Conservation (phyloP, 208 protist genomes). For the Wallacemonas sp. region DNA sequence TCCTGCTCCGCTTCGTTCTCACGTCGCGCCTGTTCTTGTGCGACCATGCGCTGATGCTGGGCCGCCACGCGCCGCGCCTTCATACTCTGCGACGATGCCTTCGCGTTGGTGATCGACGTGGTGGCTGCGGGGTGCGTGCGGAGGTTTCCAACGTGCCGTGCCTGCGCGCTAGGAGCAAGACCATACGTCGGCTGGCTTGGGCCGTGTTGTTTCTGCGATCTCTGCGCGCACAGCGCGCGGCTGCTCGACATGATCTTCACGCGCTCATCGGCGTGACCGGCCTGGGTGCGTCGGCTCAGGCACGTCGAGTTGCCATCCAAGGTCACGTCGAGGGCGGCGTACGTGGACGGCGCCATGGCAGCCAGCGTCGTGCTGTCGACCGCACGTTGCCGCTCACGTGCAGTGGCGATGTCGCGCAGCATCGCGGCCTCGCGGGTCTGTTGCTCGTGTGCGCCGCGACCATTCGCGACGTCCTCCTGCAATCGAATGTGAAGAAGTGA, state of each 20-base stretch:
- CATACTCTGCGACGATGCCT: not conserved
- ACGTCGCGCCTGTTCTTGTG: not conserved
- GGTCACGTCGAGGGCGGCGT: constrained; percentile 54
- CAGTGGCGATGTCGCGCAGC: not conserved
- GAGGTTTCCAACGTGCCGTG: not conserved
- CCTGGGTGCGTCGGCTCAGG: constrained; percentile 38
- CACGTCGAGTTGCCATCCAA: constrained; percentile 76
- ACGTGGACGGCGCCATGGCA: constrained; percentile 20
- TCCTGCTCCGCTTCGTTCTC: constrained; percentile 7
- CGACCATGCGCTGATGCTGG: constrained; percentile 1
- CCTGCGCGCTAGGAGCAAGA: too few relatives aligned
- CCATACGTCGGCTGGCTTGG: too few relatives aligned
- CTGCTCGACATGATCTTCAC: constrained; percentile 13
- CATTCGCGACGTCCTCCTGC: constrained; percentile 14
- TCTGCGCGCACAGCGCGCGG: constrained; percentile 8
- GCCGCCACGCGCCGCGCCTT: constrained; percentile 11
- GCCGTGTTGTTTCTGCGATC: too few relatives aligned
- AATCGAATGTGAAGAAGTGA: constrained; percentile 41
- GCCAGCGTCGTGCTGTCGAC: not conserved
- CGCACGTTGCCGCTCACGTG: constrained; percentile 8
- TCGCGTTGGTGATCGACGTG: not conserved
- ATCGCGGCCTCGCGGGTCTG: constrained; percentile 2
- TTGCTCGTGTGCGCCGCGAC: not conserved
- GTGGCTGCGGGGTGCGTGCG: not conserved
- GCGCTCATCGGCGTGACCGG: not conserved